Conservation (phyloP, 305 asterid species). For the Fraxinus greggii region DNA sequence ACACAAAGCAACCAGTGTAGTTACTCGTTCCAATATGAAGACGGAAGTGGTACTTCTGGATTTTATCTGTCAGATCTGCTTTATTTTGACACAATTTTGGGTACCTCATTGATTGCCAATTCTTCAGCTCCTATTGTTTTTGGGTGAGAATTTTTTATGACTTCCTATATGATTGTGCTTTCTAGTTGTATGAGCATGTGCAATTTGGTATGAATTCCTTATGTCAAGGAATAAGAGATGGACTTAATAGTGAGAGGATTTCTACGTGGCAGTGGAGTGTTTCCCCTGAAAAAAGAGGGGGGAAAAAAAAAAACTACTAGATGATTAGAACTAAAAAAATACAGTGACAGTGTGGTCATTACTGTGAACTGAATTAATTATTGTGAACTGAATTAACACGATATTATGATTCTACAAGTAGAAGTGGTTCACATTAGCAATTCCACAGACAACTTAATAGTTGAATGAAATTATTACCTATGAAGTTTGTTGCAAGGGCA, state of each 20-base stretch:
- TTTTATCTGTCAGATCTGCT: conserved; percentile 69
- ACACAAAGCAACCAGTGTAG: conserved; percentile 63
- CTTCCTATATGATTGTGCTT: neutral
- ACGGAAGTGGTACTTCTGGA: conserved; percentile 94
- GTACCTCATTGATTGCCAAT: conserved; percentile 59
- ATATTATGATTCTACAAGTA: neutral
- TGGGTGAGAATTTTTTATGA: conserved; percentile 55
- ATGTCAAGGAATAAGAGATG: neutral
- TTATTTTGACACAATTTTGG: conserved; percentile 68
- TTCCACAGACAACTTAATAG: neutral
- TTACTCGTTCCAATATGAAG: conserved; percentile 76
- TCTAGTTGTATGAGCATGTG: neutral
- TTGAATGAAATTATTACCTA: neutral
- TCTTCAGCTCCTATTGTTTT: conserved; percentile 83
- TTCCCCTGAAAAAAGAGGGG: neutral
- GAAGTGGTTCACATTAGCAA: neutral
- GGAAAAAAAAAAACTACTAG: neutral
- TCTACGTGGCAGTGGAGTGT: neutral
- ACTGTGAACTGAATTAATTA: neutral
- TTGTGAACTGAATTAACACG: neutral
- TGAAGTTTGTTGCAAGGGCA: neutral
- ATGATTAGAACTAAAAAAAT: neutral
- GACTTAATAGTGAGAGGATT: neutral
- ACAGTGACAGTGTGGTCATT: neutral
- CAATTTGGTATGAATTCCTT: neutral